Evolutionary conservation across 179 eudicot species (phyloP), one percentile per base, ranked within the genome.

Genomic region (Silene vulgaris): DNA sequence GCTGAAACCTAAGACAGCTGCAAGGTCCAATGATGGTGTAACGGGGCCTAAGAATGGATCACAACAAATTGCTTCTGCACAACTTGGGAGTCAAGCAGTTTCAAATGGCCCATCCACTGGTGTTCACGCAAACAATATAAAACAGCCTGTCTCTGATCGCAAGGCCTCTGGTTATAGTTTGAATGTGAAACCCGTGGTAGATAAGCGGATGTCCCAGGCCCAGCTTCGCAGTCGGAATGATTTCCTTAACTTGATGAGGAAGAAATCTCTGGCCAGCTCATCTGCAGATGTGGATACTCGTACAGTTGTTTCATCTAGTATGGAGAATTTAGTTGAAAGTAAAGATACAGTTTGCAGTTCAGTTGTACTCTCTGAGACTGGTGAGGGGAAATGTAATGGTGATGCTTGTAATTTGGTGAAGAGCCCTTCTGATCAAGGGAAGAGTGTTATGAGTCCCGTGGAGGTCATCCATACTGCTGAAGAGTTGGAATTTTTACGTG

Each of bases 401-500:
- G 85, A 77, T 74, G 68, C 77, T 69, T 48, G 73, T 75, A 48
- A 74, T 21, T 66, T 76, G 77, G 71, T 29, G 19, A 60, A 73
- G 56, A 78, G 83, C 69, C 73, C 71, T 66, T 16, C 72, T 75
- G 74, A 52, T 66, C 80, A 72, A 74, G 86, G 79, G 35, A 81
- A 78, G 72, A 77, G 70, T 48, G 79, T 69, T 77, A 37, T 74
- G 29, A 77, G 80, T 65, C 72, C 82, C 21, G 72, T 67, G 66
- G 83, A 78, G 19, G 76, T 82, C 63, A 76, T 78, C 78, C 57
- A 74, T 80, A 73, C 89, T 5, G 92, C 87, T 84, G 92, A 91
- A 84, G 97, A 91, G 85, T 91, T 86, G 78, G 85, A 88, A n/a
- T 89, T 91, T 79, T 76, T 91, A 67, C 93, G 88, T 73, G 86